A percentile compares a stretch with the other conserved stretches of the same genome.
Evolutionary conservation across 2,329 filamentous ascomycete genomes (phyloP).

Genomic region (Penicillium italicum): DNA sequence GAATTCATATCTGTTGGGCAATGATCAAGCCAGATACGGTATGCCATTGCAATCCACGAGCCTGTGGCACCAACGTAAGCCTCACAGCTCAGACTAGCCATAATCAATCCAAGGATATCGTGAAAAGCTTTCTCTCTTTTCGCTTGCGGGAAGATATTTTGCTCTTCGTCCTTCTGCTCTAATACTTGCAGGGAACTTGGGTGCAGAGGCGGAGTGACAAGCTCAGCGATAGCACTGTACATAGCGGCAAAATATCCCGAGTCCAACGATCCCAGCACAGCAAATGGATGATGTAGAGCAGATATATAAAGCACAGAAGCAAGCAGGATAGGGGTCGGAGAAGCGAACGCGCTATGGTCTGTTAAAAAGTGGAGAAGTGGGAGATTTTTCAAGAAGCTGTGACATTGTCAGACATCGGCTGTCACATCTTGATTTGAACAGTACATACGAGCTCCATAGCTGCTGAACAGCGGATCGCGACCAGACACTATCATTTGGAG

Average conservation of each 20-base stretch:
- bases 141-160: neutral
- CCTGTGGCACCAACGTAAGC: slow-evolving; percentile 27
- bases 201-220: slow-evolving; percentile 16
- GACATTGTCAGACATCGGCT: neutral
- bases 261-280: slow-evolving; percentile 18
- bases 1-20: slow-evolving; percentile 16
- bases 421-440: neutral
- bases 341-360: slow-evolving; percentile 24
- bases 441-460: slow-evolving; percentile 27
- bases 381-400: slow-evolving; percentile 27
- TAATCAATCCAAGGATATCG: slow-evolving; percentile 29
- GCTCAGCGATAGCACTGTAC: slow-evolving; percentile 25
- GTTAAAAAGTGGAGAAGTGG: slow-evolving; percentile 30
- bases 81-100: slow-evolving; percentile 32
- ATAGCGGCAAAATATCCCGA: slow-evolving; percentile 26
- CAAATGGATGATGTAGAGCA: slow-evolving; percentile 22
- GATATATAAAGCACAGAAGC: slow-evolving; percentile 31
- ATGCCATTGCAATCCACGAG: slow-evolving; percentile 31
- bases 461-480: slow-evolving; percentile 23
- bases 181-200: neutral
- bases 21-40: slow-evolving; percentile 29
- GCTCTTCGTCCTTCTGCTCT: neutral
- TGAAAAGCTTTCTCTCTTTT: slow-evolving; percentile 21
- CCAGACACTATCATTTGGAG: slow-evolving; percentile 23
- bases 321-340: slow-evolving; percentile 27